phyloP scores from a whole-genome alignment of 2,329 filamentous ascomycete species.

The Aspergillus glaucus region DNA sequence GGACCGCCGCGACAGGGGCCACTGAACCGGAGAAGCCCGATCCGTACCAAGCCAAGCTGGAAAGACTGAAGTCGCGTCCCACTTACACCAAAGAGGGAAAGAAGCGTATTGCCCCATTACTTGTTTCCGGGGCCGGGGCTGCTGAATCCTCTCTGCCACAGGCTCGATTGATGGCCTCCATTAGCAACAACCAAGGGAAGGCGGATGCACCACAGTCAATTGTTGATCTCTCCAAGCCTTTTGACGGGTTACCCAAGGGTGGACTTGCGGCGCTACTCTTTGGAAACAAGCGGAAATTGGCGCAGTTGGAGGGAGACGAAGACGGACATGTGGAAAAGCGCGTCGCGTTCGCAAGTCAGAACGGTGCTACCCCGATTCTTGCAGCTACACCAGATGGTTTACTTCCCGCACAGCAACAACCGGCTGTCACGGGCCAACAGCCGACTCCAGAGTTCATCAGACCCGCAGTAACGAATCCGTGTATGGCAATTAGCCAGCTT shows the following conservation, averaged over 20 bases:
- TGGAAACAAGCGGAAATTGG: conserved; percentile 85
- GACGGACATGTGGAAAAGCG: conserved; percentile 57
- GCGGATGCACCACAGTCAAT: conserved; percentile 73
- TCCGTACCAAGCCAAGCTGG: conserved; percentile 53
- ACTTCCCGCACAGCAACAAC: conserved; percentile 63
- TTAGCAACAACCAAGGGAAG: conserved; percentile 58
- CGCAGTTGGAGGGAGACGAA: conserved; percentile 67
- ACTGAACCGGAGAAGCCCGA: conserved; percentile 39
- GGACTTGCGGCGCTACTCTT: conserved; percentile 79
- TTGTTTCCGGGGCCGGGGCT: conserved; percentile 83
- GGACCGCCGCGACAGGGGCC: conserved; percentile 23
- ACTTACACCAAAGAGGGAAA: conserved; percentile 96
- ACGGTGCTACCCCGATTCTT: conserved; percentile 68
- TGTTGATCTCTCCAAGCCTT: conserved; percentile 86
- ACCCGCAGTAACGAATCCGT: conserved; percentile 78
- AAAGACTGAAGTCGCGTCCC: conserved; percentile 78
- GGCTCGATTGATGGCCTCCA: conserved; percentile 75
- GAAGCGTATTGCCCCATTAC: conserved; percentile 84
- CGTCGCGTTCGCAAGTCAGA: conserved; percentile 52
- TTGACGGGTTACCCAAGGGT: conserved; percentile 84
- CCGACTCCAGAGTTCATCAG: conserved; percentile 77
- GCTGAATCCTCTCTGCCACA: conserved; percentile 85
- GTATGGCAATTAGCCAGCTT: conserved; percentile 73
- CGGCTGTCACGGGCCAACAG: conserved; percentile 54
- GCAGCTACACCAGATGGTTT: conserved; percentile 71